These are phyloP conservation scores for Aspergillus steynii DNA, from an alignment of 495 filamentous ascomycete genomes.

Conservation along the genomic window DNA sequence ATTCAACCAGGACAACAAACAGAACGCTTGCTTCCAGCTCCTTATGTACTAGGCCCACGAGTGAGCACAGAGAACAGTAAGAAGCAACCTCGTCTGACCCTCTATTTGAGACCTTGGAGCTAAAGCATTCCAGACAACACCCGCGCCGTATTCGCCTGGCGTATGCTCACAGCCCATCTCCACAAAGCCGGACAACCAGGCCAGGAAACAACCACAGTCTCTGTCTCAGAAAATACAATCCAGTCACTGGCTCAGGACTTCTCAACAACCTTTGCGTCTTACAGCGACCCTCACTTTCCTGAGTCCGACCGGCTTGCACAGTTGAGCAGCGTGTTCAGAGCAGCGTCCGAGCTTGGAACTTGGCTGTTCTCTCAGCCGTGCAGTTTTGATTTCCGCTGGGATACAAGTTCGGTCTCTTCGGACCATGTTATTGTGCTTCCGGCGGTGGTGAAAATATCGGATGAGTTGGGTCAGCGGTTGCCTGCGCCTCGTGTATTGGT, in stretches of 20 bases:
- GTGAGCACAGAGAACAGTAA: neutral
- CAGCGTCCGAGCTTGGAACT: slow-evolving; percentile 21
- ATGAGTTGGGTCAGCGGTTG: slow-evolving; percentile 25
- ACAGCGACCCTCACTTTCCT: slow-evolving; percentile 15
- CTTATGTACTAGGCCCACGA: slow-evolving; percentile 10
- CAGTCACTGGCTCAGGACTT: slow-evolving; percentile 18
- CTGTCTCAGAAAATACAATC: slow-evolving; percentile 7
- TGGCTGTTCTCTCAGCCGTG: slow-evolving; percentile 34
- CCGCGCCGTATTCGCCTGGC: slow-evolving; percentile 24
- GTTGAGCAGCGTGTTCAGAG: slow-evolving; percentile 17
- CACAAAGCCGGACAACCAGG: slow-evolving; percentile 1
- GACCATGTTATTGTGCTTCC: slow-evolving; percentile 19
- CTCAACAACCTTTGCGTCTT: slow-evolving; percentile 21
- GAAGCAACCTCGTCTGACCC: no score
- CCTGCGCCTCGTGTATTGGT: slow-evolving; percentile 17
- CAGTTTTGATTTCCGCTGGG: slow-evolving; percentile 24
- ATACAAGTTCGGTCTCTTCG: neutral
- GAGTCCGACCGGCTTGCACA: slow-evolving; percentile 18
- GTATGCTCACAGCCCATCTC: slow-evolving; percentile 27
- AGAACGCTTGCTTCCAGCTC: slow-evolving; percentile 19
- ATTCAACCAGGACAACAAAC: slow-evolving; percentile 17
- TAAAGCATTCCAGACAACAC: slow-evolving; percentile 2
- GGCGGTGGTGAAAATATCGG: slow-evolving; percentile 20
- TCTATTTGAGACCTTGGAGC: neutral
- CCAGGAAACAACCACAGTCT: neutral